phyloP scores from a whole-genome alignment of 1,284 basidiomycete species.

The Fomes fomentarius region DNA sequence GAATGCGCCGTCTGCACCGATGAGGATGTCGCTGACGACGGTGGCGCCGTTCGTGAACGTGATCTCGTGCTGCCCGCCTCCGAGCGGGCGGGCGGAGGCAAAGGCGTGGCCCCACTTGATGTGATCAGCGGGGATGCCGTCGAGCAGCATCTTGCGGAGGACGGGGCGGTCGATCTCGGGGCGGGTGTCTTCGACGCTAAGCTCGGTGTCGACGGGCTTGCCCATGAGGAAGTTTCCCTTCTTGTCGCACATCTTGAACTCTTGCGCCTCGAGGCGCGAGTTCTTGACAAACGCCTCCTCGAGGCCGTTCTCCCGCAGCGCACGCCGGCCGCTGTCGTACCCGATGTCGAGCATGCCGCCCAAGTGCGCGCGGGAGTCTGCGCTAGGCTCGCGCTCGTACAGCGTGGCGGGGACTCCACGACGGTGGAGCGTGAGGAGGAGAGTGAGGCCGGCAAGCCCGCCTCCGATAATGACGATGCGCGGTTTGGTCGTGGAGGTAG shows the following conservation, averaged over 20 bases:
- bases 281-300: slow-evolving; percentile 5
- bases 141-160: slow-evolving; percentile 17
- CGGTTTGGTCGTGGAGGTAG: too few relatives aligned
- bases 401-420: slow-evolving; percentile 17
- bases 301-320: slow-evolving; percentile 21
- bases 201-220: background rate
- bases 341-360: slow-evolving; percentile 22
- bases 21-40: slow-evolving; percentile 29
- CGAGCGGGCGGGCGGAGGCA: background rate
- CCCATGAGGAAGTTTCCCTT: slow-evolving; percentile 4
- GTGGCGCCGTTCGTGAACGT: slow-evolving; percentile 11
- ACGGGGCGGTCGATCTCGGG: slow-evolving; percentile 20
- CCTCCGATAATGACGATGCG: slow-evolving; percentile 24
- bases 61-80: slow-evolving; percentile 12
- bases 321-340: slow-evolving; percentile 19
- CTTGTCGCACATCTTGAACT: slow-evolving; percentile 1
- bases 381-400: slow-evolving; percentile 18
- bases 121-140: slow-evolving; percentile 8
- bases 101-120: slow-evolving; percentile 16
- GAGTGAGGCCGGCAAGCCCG: slow-evolving; percentile 12
- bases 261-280: slow-evolving; percentile 14
- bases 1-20: slow-evolving; percentile 54
- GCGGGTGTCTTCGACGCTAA: background rate
- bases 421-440: slow-evolving; percentile 16
- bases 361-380: slow-evolving; percentile 7